Conservation (phyloP, 2,329 filamentous ascomycete genomes). For the Neofusicoccum parvum region DNA sequence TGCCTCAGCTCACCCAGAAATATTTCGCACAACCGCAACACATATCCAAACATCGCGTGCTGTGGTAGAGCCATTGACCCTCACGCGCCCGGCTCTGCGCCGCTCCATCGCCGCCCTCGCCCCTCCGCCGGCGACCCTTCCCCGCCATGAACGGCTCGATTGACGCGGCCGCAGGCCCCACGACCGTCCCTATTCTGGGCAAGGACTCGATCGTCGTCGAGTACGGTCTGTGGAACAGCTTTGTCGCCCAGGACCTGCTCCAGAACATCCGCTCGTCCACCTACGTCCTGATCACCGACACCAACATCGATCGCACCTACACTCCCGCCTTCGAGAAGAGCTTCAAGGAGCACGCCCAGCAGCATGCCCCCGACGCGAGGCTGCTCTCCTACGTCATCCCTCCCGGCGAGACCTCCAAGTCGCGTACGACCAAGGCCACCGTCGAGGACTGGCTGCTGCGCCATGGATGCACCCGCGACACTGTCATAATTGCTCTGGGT, state of each 20-base stretch:
- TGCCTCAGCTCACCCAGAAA: background rate
- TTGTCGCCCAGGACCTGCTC: constrained; percentile 79
- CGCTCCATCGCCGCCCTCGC: background rate
- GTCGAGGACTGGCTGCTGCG: constrained; percentile 97
- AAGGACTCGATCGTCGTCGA: constrained; percentile 90
- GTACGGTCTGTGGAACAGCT: constrained; percentile 83
- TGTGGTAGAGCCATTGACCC: background rate
- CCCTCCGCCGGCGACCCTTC: background rate
- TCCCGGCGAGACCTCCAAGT: constrained; percentile 92
- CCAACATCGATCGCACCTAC: constrained; percentile 82
- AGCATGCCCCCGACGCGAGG: constrained; percentile 55
- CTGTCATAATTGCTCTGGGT: constrained; percentile 89
- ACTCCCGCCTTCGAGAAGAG: constrained; percentile 72
- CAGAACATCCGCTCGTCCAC: constrained; percentile 78
- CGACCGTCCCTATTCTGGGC: constrained; percentile 78
- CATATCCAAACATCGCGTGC: background rate
- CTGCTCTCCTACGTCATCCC: constrained; percentile 88
- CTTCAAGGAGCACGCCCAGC: constrained; percentile 58
- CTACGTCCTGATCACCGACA: constrained; percentile 96
- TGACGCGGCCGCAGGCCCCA: constrained; percentile 40
- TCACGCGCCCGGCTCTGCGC: constrained; percentile 6
- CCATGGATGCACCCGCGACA: constrained; percentile 91
- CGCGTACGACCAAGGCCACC: constrained; percentile 87
- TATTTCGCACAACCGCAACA: background rate
- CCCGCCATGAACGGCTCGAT: constrained; percentile 17